Evolutionary conservation across 177 flowering plant species (phyloP).

Genomic region (Vitis hybrid): DNA sequence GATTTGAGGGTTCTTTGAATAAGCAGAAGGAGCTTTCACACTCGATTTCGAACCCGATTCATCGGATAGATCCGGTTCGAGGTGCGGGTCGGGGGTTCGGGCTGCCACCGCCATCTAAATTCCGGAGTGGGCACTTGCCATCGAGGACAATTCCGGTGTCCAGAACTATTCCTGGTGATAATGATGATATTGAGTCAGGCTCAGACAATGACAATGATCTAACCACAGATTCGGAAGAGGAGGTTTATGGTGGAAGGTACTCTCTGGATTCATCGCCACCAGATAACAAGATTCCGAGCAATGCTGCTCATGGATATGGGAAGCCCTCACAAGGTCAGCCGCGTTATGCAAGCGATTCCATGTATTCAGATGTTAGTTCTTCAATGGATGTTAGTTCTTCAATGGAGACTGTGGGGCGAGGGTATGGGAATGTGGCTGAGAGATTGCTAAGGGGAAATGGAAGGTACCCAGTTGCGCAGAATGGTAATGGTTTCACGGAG

Average conservation of each 20-base stretch:
- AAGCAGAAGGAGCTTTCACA: constrained; percentile 28
- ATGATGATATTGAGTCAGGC: constrained; percentile 31
- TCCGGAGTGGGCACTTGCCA: constrained; percentile 70
- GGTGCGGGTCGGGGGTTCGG: constrained; percentile 46
- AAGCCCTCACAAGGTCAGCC: constrained; percentile 12
- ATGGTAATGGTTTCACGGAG: constrained; percentile 49
- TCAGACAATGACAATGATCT: constrained; percentile 45
- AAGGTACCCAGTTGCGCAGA: constrained; percentile 32
- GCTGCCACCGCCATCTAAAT: constrained; percentile 62
- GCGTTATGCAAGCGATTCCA: constrained; percentile 32
- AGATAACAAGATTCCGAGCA: constrained; percentile 26
- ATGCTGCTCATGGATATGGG: constrained; percentile 15
- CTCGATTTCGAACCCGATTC: constrained; percentile 30
- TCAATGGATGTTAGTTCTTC: constrained; percentile 48
- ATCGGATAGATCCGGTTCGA: constrained; percentile 33
- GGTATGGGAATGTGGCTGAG: constrained; percentile 14
- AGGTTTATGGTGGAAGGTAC: constrained; percentile 42
- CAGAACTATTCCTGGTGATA: constrained; percentile 27
- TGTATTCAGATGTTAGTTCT: constrained; percentile 46
- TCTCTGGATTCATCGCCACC: constrained; percentile 61
- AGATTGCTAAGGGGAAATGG: constrained; percentile 31
- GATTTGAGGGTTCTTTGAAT: constrained; percentile 2
- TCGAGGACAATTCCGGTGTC: constrained; percentile 44
- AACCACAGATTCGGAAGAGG: constrained; percentile 42
- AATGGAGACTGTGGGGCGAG: constrained; percentile 27